Evolutionary conservation across 768 basidiomycete species (phyloP).

Genomic region (Clitopilus hobsonii): DNA sequence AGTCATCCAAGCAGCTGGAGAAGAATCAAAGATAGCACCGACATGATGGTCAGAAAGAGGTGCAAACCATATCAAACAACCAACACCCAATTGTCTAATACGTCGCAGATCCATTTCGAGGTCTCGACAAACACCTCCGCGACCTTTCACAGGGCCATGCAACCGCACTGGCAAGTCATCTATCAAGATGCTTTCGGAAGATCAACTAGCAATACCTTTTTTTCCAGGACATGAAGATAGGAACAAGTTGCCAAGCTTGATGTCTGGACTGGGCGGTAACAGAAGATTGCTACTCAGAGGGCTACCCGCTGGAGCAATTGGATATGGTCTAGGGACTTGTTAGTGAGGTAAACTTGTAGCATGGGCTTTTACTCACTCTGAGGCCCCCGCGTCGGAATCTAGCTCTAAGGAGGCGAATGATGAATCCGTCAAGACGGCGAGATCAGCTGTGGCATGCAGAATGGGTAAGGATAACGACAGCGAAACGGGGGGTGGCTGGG

Average conservation of each 20-base stretch:
- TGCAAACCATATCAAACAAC: slow-evolving; percentile 74
- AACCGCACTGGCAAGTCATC: slow-evolving; percentile 51
- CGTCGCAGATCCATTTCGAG: slow-evolving; percentile 71
- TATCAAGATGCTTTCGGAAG: too few relatives aligned
- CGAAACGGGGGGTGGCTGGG: not conserved
- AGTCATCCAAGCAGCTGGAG: slow-evolving; percentile 76
- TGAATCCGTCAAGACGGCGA: too few relatives aligned
- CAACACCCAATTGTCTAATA: slow-evolving; percentile 69
- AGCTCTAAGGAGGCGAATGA: too few relatives aligned
- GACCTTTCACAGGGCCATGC: slow-evolving; percentile 70
- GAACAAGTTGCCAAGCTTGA: slow-evolving; percentile 75
- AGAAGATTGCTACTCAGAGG: not conserved
- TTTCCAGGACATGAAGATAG: slow-evolving; percentile 94
- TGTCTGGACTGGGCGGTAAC: slow-evolving; percentile 10
- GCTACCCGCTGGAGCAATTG: not conserved
- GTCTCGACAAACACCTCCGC: slow-evolving; percentile 80
- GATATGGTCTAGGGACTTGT: not conserved
- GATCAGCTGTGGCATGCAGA: not conserved
- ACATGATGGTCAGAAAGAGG: not conserved
- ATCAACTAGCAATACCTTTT: slow-evolving; percentile 54
- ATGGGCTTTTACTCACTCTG: too few relatives aligned
- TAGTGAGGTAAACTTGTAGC: too few relatives aligned
- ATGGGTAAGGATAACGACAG: not conserved
- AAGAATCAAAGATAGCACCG: not conserved
- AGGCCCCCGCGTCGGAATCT: too few relatives aligned